Evolutionary conservation across 352 stramenopile genomes (phyloP).

Genomic region (Phytophthora constricta): DNA sequence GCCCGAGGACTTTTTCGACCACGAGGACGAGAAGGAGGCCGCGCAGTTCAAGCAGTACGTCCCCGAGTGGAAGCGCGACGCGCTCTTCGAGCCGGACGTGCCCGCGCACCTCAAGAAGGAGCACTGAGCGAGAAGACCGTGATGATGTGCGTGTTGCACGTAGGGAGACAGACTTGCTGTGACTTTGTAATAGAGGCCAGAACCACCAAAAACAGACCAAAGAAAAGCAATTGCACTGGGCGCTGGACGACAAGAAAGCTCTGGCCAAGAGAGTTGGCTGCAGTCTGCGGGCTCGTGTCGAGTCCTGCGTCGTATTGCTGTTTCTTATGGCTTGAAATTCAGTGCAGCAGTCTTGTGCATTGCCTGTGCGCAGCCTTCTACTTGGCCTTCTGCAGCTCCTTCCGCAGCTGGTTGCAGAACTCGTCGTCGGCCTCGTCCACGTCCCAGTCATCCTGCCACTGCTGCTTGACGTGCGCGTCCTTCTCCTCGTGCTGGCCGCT

Average conservation of each 20-base stretch:
- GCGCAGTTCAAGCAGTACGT: conserved; percentile 83
- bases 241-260: not conserved
- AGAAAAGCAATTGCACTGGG: conserved; percentile 3
- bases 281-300: no score
- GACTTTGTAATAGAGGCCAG: conserved; percentile 35
- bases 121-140: not conserved
- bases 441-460: conserved; percentile 95
- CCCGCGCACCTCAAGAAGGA: conserved; percentile 71
- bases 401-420: conserved; percentile 92
- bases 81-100: conserved; percentile 66
- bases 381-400: conserved; percentile 88
- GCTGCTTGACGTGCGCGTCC: conserved; percentile 86
- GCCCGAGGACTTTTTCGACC: conserved; percentile 66
- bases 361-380: conserved; percentile 25
- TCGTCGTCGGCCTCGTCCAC: conserved; percentile 93
- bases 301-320: conserved; percentile 15
- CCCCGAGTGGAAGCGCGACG: conserved; percentile 87
- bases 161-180: conserved; percentile 13
- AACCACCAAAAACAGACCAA: conserved; percentile 22
- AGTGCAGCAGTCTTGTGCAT: not conserved
- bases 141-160: no score
- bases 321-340: conserved; percentile 29
- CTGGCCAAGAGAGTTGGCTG: no score
- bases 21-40: conserved; percentile 63
- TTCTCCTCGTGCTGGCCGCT: conserved; percentile 78